Evolutionary conservation across 805 yeast genomes (phyloP).

Genomic region (Maudiozyma bulderi): DNA sequence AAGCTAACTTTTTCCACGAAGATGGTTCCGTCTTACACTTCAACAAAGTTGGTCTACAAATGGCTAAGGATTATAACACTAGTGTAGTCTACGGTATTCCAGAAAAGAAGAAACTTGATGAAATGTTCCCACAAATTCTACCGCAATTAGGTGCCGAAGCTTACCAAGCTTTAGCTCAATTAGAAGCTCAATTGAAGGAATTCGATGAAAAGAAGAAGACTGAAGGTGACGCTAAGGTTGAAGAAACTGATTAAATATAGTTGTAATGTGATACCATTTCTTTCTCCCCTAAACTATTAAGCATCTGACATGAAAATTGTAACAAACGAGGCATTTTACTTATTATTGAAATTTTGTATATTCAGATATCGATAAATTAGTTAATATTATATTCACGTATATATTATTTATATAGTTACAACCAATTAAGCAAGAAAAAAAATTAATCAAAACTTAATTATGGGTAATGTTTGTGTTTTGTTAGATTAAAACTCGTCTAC

Average conservation of each 20-base stretch:
- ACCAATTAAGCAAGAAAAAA: neutral
- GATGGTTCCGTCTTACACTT: slow-evolving; percentile 95
- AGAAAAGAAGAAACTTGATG: slow-evolving; percentile 85
- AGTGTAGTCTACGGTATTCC: slow-evolving; percentile 92
- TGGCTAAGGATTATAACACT: slow-evolving; percentile 82
- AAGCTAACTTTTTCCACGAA: slow-evolving; percentile 95
- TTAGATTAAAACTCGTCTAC: neutral
- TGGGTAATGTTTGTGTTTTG: no score
- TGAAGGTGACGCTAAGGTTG: slow-evolving; percentile 1
- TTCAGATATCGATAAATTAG: no score
- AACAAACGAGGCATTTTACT: neutral
- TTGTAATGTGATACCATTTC: no score
- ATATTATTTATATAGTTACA: no score
- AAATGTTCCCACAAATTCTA: slow-evolving; percentile 86
- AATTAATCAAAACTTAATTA: neutral
- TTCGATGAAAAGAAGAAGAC: slow-evolving; percentile 13
- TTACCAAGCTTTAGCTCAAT: slow-evolving; percentile 75
- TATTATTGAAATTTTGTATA: no score
- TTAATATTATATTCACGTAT: no score
- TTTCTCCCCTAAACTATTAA: no score
- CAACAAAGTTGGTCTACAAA: slow-evolving; percentile 93
- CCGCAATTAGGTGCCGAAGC: slow-evolving; percentile 96
- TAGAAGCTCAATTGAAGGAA: slow-evolving; percentile 70
- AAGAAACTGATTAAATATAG: neutral
- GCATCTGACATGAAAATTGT: neutral